phyloP scores from a whole-genome alignment of 805 yeast genomes.

The Yarrowia divulgata region DNA sequence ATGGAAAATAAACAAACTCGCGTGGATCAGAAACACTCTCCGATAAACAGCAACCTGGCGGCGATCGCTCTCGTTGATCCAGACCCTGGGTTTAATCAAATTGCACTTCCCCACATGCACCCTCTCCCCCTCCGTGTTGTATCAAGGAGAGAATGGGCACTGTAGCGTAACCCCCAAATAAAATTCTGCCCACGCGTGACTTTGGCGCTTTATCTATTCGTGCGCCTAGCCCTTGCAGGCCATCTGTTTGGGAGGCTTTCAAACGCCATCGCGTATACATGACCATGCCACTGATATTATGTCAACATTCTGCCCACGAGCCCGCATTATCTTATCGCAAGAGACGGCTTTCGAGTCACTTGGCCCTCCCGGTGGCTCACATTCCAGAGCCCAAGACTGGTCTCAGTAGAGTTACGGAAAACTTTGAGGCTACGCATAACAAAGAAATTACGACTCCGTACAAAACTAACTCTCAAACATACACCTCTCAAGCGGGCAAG shows the following conservation, averaged over 20 bases:
- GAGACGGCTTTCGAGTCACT: background rate
- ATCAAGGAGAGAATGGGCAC: slow-evolving; percentile 8
- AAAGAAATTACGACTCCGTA: slow-evolving; percentile 3
- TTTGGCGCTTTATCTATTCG: slow-evolving; percentile 38
- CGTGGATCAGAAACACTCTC: background rate
- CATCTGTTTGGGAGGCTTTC: background rate
- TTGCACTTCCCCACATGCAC: slow-evolving; percentile 12
- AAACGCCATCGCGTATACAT: slow-evolving; percentile 11
- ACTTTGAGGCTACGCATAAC: slow-evolving; percentile 28
- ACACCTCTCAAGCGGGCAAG: slow-evolving; percentile 24
- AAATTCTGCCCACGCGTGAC: slow-evolving; percentile 32
- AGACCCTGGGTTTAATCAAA: background rate
- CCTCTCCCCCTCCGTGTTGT: background rate
- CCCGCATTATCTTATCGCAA: background rate
- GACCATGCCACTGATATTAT: background rate
- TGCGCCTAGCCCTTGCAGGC: slow-evolving; percentile 35
- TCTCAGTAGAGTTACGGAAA: slow-evolving; percentile 21
- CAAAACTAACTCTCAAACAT: slow-evolving; percentile 3
- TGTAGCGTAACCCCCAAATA: slow-evolving; percentile 6
- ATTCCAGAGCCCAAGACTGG: slow-evolving; percentile 26
- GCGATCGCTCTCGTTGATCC: background rate
- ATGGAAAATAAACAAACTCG: slow-evolving; percentile 16
- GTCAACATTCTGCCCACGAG: background rate
- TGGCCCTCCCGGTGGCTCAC: background rate
- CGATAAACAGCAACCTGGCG: background rate